Evolutionary conservation across 208 protist species (phyloP).

Genomic region (Trypanosoma cruzi): DNA sequence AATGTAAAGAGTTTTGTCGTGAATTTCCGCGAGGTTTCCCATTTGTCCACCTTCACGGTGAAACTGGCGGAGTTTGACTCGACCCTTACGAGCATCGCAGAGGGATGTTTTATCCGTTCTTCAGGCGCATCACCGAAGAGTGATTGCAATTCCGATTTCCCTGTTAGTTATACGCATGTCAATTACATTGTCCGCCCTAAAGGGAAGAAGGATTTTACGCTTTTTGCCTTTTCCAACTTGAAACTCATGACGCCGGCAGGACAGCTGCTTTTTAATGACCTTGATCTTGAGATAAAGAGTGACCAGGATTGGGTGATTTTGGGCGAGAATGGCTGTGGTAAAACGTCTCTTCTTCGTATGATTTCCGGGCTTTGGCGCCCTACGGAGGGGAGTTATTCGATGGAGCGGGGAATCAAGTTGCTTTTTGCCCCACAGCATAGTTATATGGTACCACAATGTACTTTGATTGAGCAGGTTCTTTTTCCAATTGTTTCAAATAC

Average conservation of each 20-base stretch:
- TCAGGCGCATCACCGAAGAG: neutral
- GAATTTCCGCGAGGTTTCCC: conserved; percentile 88
- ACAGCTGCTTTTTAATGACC: conserved; percentile 53
- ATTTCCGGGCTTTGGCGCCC: conserved; percentile 81
- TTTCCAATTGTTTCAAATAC: conserved; percentile 48
- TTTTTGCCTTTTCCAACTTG: conserved; percentile 62
- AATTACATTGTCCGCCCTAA: conserved; percentile 19
- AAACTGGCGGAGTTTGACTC: conserved; percentile 83
- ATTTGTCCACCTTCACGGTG: conserved; percentile 76
- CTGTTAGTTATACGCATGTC: conserved; percentile 43
- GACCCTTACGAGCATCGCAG: conserved; percentile 71
- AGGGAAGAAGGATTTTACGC: conserved; percentile 8
- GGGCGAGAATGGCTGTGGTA: conserved; percentile 85
- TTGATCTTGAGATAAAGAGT: conserved; percentile 59
- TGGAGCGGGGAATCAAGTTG: conserved; percentile 50
- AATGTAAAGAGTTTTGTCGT: conserved; percentile 86
- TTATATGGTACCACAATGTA: conserved; percentile 85
- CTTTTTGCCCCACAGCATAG: conserved; percentile 78
- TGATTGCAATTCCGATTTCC: conserved; percentile 6
- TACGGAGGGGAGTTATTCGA: conserved; percentile 42
- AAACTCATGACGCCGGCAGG: conserved; percentile 64
- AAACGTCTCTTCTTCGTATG: conserved; percentile 87
- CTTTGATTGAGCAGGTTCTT: conserved; percentile 81
- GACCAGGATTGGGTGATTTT: conserved; percentile 84
- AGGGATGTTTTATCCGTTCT: conserved; percentile 54